Percentiles rank a stretch among this genome's conserved stretches.
Evolutionary conservation across 2,329 filamentous ascomycete species (phyloP).

Genomic region (Fonsecaea erecta): DNA sequence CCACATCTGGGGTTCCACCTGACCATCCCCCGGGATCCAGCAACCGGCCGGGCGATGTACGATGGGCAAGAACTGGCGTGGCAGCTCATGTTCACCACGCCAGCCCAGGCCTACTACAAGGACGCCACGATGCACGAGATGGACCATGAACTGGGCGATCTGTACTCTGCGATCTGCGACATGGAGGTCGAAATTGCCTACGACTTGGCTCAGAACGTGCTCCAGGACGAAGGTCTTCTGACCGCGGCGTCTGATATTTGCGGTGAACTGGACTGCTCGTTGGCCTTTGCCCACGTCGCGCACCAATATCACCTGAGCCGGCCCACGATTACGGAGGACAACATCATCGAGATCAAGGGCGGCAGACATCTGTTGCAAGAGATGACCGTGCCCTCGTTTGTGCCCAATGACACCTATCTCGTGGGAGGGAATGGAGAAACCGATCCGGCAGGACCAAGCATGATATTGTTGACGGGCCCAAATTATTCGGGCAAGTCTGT

Average conservation of each 20-base stretch:
- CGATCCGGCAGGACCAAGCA: conserved; percentile 58
- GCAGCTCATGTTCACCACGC: conserved; percentile 77
- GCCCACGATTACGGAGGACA: conserved; percentile 72
- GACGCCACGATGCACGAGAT: conserved; percentile 79
- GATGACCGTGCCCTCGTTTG: conserved; percentile 75
- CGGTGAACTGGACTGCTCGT: conserved; percentile 80
- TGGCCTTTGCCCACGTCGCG: conserved; percentile 80
- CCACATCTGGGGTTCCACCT: conserved; percentile 91
- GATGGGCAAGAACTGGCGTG: conserved; percentile 70
- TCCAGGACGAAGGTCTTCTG: conserved; percentile 71
- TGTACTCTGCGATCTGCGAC: conserved; percentile 83
- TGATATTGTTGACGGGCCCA: conserved; percentile 84
- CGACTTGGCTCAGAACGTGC: conserved; percentile 69
- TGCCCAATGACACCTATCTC: conserved; percentile 79
- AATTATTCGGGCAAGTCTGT: conserved; percentile 98
- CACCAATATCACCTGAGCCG: conserved; percentile 71
- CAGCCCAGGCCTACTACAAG: conserved; percentile 80
- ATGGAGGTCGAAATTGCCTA: conserved; percentile 89
- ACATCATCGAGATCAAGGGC: conserved; percentile 72
- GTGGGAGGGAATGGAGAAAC: conserved; percentile 57
- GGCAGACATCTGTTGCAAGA: conserved; percentile 88
- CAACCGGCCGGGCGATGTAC: conserved; percentile 65
- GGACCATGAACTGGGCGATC: conserved; percentile 80
- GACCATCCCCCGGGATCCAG: conserved; percentile 67
- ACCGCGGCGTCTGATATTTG: conserved; percentile 74